Evolutionary conservation across 495 filamentous ascomycete species (phyloP), one percentile per base, ranked within the genome.

Genomic region (Xylaria flabelliformis): DNA sequence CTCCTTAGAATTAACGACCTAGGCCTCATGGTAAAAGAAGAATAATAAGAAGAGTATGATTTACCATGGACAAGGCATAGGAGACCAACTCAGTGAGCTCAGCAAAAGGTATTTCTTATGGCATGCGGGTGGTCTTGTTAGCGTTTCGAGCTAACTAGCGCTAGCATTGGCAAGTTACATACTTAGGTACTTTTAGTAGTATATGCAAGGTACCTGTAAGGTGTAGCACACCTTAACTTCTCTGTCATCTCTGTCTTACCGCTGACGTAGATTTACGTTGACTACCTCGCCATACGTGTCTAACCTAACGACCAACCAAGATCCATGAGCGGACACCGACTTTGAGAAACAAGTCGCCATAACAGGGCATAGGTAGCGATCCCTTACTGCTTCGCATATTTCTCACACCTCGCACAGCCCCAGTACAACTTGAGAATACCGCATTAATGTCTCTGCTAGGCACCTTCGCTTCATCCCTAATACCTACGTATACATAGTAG

Each of bases 171-270:
- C 8, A 41, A 1, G 1, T 7, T 3, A 36, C 34, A 4, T 36
- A 34, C 32, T 34, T 36, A 36, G 2, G 4, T 36, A 6, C 34
- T 36, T 6, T n/a, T n/a, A n/a, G n/a, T n/a, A 29, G 26, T 29
- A 56, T 56, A 56, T 56, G 51, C 21, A 56, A 56, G 51, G 26
- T 58, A 58, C 55, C 55, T 58, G 32, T 58, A 58, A 34, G 55
- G 50, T 24, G 17, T 50, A 50, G 6, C 17, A 8, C 17, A 8
- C 46, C 17, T 50, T 50, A n/a, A 19, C n/a, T 13, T 10, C 26
- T 34, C 55, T 58, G 55, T 58, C 10, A 9, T 42, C 55, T 59
- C 55, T 59, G 55, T 59, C 29, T 59, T 7, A 59, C 55, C 55
- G 21, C 29, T 59, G 29, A 36, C 55, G 55, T 36, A 59, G 26